Percentiles rank a stretch among this genome's conserved stretches.
phyloP scores from a whole-genome alignment of 1,284 basidiomycete genomes.

The Wallemia mellicola region DNA sequence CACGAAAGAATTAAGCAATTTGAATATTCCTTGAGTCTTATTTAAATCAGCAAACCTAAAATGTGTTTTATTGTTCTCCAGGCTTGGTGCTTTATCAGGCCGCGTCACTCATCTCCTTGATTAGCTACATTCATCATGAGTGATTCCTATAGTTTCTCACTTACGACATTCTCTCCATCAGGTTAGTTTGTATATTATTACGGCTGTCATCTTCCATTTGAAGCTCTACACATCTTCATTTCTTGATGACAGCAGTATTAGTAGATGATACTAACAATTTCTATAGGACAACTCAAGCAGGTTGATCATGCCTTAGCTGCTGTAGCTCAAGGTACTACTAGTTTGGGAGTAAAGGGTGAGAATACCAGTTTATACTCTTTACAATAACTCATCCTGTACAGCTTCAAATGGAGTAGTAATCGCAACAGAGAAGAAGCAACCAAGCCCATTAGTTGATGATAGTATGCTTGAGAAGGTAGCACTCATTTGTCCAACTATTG shows the following conservation, averaged over 20 bases:
- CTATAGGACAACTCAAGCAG: slow-evolving; percentile 39
- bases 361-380: slow-evolving; percentile 1
- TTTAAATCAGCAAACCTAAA: too few relatives aligned
- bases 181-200: slow-evolving; percentile 31
- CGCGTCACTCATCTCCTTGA: neutral
- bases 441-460: slow-evolving; percentile 89
- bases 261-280: neutral
- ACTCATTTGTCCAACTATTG: slow-evolving; percentile 90
- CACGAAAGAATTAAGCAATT: too few relatives aligned
- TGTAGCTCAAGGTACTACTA: slow-evolving; percentile 84
- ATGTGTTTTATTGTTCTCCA: too few relatives aligned
- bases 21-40: too few relatives aligned
- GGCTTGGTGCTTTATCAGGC: neutral
- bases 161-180: slow-evolving; percentile 95
- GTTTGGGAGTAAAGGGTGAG: slow-evolving; percentile 87
- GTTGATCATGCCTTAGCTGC: slow-evolving; percentile 98
- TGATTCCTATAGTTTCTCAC: slow-evolving; percentile 43
- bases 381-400: slow-evolving; percentile 14
- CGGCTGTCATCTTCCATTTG: slow-evolving; percentile 2
- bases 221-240: too few relatives aligned
- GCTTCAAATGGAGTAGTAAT: slow-evolving; percentile 97
- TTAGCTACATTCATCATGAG: neutral
- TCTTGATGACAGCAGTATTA: too few relatives aligned
- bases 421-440: slow-evolving; percentile 95
- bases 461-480: slow-evolving; percentile 91